These are phyloP conservation scores for Pseudogymnoascus sp. DNA, from an alignment of 2,329 filamentous ascomycete species.

Conservation along the genomic window DNA sequence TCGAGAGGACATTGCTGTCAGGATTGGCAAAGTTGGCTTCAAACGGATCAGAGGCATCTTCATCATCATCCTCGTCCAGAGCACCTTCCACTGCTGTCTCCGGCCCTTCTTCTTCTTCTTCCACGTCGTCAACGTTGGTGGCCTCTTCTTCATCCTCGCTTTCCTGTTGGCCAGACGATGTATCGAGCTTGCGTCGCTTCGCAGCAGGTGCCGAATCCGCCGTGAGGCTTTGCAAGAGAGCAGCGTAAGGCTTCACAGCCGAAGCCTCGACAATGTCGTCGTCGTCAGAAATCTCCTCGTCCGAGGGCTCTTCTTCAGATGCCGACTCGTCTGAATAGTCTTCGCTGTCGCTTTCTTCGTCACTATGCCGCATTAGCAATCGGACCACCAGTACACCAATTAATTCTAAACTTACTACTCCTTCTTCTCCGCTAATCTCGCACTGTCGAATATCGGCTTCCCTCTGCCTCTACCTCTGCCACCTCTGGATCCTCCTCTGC, in stretches of 20 bases:
- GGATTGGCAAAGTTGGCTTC: conserved; percentile 68
- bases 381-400: neutral
- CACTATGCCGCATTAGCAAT: conserved; percentile 16
- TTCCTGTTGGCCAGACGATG: conserved; percentile 15
- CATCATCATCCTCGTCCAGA: conserved; percentile 38
- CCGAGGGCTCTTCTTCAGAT: conserved; percentile 33
- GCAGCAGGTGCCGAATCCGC: conserved; percentile 37
- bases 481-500: conserved; percentile 21
- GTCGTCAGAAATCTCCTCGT: conserved; percentile 37
- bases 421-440: conserved; percentile 38
- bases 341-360: conserved; percentile 23
- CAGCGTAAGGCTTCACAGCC: conserved; percentile 43
- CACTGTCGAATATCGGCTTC: conserved; percentile 37
- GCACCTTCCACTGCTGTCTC: conserved; percentile 28
- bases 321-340: conserved; percentile 31
- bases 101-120: conserved; percentile 43
- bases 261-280: conserved; percentile 32
- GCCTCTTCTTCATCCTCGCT: conserved; percentile 27
- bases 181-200: conserved; percentile 50
- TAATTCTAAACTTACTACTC: conserved; percentile 24
- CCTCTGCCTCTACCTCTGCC: conserved; percentile 26
- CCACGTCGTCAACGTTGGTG: conserved; percentile 34
- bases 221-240: conserved; percentile 49
- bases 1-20: conserved; percentile 50
- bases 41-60: conserved; percentile 61